A percentile compares a stretch with the other conserved stretches of the same genome.
These are phyloP conservation scores for Elsinoe perseae DNA, from an alignment of 2,329 filamentous ascomycete species.

Conservation along the genomic window DNA sequence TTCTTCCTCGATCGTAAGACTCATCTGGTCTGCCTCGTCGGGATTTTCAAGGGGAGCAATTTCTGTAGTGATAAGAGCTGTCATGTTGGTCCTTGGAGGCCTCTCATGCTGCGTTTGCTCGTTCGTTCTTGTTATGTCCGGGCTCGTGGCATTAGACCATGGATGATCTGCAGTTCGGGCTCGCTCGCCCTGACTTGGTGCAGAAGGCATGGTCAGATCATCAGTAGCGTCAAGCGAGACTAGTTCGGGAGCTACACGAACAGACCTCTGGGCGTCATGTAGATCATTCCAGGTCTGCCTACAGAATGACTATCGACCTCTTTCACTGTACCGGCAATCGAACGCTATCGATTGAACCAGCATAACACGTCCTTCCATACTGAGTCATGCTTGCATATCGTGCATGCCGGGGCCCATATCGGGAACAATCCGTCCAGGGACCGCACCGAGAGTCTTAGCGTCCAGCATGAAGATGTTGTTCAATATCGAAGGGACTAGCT, in stretches of 20 bases:
- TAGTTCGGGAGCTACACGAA: too few species aligned
- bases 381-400: too few species aligned
- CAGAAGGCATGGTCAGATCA: too few species aligned
- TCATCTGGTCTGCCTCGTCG: background rate
- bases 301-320: background rate
- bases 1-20: background rate
- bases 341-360: slow-evolving; percentile 16
- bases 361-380: too few species aligned
- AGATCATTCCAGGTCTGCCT: background rate
- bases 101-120: too few species aligned
- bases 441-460: background rate
- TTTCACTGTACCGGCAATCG: slow-evolving; percentile 11
- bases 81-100: too few species aligned
- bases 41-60: background rate
- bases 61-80: too few species aligned
- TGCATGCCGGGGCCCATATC: slow-evolving; percentile 11
- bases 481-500: slow-evolving; percentile 11
- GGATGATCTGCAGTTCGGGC: background rate
- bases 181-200: background rate
- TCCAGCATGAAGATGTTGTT: slow-evolving; percentile 15
- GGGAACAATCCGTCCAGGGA: background rate
- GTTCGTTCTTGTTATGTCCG: too few species aligned
- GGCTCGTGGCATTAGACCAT: background rate
- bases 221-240: too few species aligned
- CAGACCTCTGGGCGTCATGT: background rate